A percentile compares a stretch with the other conserved stretches of the same genome.
phyloP scores from a whole-genome alignment of 768 basidiomycete genomes.

The Naganishia onofrii region DNA sequence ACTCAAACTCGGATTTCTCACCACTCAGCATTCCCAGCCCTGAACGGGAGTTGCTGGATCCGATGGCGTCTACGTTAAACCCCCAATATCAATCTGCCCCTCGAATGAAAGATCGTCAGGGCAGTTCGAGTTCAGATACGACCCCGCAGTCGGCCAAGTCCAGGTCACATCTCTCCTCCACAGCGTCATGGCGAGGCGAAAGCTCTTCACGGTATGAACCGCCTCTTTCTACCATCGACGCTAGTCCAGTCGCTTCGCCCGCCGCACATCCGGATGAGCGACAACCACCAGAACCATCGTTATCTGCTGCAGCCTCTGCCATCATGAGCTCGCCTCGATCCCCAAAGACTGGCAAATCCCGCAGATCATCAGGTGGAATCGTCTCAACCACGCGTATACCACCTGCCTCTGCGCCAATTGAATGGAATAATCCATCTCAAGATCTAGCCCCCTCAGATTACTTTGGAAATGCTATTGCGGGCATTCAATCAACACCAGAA shows the following conservation, averaged over 20 bases:
- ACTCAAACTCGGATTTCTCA: constrained; percentile 60
- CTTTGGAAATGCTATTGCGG: constrained; percentile 38
- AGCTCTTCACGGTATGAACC: constrained; percentile 59
- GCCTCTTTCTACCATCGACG: constrained; percentile 52
- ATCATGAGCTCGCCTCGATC: constrained; percentile 22
- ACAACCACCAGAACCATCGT: background rate
- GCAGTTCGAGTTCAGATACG: constrained; percentile 27
- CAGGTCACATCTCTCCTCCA: background rate
- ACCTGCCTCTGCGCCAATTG: constrained; percentile 55
- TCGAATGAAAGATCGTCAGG: constrained; percentile 8
- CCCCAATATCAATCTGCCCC: background rate
- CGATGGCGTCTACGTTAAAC: constrained; percentile 58
- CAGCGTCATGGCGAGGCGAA: constrained; percentile 9
- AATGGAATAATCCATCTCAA: constrained; percentile 55
- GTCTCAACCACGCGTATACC: constrained; percentile 55
- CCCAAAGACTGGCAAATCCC: constrained; percentile 37
- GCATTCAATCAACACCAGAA: constrained; percentile 24
- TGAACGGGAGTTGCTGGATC: constrained; percentile 86
- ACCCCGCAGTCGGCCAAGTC: background rate
- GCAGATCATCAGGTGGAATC: constrained; percentile 51
- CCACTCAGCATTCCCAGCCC: constrained; percentile 85
- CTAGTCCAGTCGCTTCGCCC: constrained; percentile 21
- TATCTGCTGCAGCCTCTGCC: constrained; percentile 18
- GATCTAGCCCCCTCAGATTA: constrained; percentile 38
- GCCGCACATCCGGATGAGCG: background rate